Base-by-base conservation (phyloP, 164 flowering plant species). In the Brasenia schreberi region DNA sequence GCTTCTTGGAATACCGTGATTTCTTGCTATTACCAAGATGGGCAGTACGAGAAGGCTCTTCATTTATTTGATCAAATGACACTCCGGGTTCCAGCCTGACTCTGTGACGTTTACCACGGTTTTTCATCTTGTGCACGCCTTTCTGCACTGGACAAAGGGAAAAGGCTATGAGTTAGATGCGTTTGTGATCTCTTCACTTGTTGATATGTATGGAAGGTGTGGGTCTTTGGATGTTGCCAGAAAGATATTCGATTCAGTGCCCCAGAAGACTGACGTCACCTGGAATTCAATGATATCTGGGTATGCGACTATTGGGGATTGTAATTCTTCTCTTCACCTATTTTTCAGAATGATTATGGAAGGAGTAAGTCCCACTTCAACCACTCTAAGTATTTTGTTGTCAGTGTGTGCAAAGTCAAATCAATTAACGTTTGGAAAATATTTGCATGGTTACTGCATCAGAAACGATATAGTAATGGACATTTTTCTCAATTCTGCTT, bases 271-370 rank as follows among this genome's bases (percentile, higher is more conserved):
- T 71, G 77, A 78, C 19, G 86, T 84, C 45, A 68, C 82, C 52
- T 84, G 88, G 88, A 85, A 85, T 71, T 72, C 92, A 23, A 78
- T 85, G 86, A 85, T 87, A 62, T 67, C 79, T 4, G 85, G 82
- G 17, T 80, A 77, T 53, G 69, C 84, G 72, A 64, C 69, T 64
- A 76, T 52, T 67, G 89, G 87, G 39, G 89, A 87, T 66, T 75
- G 75, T 65, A 42, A 62, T 12, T 77, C 86, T n/a, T 84, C 90
- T 72, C 65, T 87, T 67, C 71, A 73, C 63, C 83, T 85, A 19
- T 84, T 87, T 61, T n/a, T 19, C 59, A 82, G 83, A 68, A 87
- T 89, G 87, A 71, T 39, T 43, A 52, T 66, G 27, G 83, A 79
- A 75, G 78, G 82, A 64, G 53, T 2, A 45, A 45, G 12, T 7